A percentile compares a stretch with the other conserved stretches of the same genome.
These are phyloP conservation scores for Eudorina sp. DNA, from an alignment of 139 green algal species.

Conservation along the genomic window DNA sequence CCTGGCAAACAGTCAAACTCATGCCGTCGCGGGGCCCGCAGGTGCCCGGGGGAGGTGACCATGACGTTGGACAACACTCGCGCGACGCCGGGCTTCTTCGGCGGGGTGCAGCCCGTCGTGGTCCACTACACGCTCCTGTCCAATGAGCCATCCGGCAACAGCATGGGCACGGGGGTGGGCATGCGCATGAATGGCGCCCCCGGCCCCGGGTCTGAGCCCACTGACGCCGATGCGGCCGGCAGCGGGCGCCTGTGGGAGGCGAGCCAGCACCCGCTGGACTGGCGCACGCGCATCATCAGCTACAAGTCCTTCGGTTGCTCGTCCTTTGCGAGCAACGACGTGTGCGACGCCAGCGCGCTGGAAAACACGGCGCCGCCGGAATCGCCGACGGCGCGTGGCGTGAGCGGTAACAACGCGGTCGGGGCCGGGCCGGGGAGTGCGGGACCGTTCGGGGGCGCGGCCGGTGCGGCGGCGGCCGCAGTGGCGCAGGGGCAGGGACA, in stretches of 20 bases:
- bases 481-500: background rate
- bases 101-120: too few species aligned
- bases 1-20: too few species aligned
- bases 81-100: background rate
- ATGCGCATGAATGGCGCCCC: too few species aligned
- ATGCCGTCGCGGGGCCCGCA: too few species aligned
- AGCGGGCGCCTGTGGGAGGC: background rate
- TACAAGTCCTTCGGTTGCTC: conserved; percentile 38
- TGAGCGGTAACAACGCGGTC: too few species aligned
- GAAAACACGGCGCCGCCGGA: background rate
- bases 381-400: too few species aligned
- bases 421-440: too few species aligned
- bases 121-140: conserved; percentile 8
- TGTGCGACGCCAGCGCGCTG: too few species aligned
- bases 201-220: background rate
- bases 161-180: too few species aligned
- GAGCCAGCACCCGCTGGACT: background rate
- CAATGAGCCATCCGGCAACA: background rate
- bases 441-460: too few species aligned
- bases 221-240: background rate
- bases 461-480: background rate
- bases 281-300: background rate
- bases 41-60: conserved; percentile 10
- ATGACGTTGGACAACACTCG: background rate
- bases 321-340: conserved; percentile 5